Evolutionary conservation across 2,329 filamentous ascomycete genomes (phyloP).

Genomic region (Alternaria gansuensis): DNA sequence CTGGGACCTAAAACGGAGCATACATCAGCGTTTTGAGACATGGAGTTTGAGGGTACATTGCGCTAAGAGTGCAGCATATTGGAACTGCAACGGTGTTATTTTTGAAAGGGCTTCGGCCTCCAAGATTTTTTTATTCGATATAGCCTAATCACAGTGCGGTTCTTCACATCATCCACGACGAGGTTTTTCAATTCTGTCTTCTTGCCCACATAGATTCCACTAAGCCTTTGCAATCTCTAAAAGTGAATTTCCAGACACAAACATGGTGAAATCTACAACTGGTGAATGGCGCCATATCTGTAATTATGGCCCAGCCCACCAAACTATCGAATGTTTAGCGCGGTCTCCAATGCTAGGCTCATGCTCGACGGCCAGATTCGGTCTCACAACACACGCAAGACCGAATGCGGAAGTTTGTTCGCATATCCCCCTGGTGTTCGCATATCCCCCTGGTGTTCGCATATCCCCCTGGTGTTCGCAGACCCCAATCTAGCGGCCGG

Average conservation of each 20-base stretch:
- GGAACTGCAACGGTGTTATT: constrained; percentile 4
- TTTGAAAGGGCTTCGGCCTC: constrained; percentile 1
- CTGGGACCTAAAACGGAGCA: constrained; percentile 31
- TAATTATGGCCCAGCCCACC: neutral
- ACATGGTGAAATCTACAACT: constrained; percentile 20
- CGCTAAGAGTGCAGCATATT: constrained; percentile 7
- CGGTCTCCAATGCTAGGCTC: neutral
- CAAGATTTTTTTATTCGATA: constrained; percentile 8
- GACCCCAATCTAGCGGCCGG: constrained; percentile 2
- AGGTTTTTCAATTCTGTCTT: neutral
- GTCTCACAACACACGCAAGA: neutral
- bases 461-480: neutral
- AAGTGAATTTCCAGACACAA: constrained; percentile 5
- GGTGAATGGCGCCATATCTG: constrained; percentile 2
- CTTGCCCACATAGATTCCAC: too few relatives aligned
- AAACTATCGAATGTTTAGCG: constrained; percentile 18
- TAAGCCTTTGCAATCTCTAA: neutral
- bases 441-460: neutral
- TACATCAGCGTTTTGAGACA: constrained; percentile 19
- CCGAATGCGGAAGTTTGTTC: constrained; percentile 11
- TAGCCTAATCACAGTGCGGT: constrained; percentile 15
- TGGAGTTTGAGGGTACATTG: constrained; percentile 10
- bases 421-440: neutral
- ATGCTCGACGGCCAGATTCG: constrained; percentile 11
- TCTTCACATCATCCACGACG: neutral